Conservation (phyloP, 2,329 filamentous ascomycete genomes). For the Fusarium decemcellulare region DNA sequence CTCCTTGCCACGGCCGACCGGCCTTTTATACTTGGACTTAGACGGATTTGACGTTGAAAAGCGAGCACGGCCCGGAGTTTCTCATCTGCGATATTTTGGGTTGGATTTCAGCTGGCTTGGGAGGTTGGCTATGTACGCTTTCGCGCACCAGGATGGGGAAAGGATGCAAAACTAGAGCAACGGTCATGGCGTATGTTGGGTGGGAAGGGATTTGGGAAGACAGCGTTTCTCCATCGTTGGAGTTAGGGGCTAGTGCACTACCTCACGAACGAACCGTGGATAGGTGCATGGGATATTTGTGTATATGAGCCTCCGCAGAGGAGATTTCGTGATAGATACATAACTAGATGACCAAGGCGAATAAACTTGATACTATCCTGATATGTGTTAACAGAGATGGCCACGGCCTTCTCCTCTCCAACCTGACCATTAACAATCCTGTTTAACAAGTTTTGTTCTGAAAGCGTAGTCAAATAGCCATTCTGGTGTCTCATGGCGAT, state of each 20-base stretch:
- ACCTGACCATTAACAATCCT: no score
- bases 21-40: slow-evolving; percentile 15
- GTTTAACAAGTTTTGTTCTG: no score
- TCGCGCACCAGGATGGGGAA: slow-evolving; percentile 2
- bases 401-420: no score
- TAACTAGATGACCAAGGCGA: neutral
- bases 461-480: no score
- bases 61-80: slow-evolving; percentile 45
- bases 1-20: slow-evolving; percentile 13
- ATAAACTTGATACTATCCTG: neutral
- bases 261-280: neutral
- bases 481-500: no score
- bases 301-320: neutral
- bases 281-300: neutral
- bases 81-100: slow-evolving; percentile 25
- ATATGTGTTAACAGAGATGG: no score
- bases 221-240: neutral
- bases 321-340: neutral
- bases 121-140: slow-evolving; percentile 1
- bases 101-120: slow-evolving; percentile 14
- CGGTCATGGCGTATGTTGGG: neutral
- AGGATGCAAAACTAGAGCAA: slow-evolving; percentile 2
- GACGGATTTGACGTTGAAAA: slow-evolving; percentile 29
- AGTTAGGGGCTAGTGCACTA: neutral
- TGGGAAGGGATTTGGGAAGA: slow-evolving; percentile 1